Conservation (phyloP, 2,329 filamentous ascomycete genomes). For the Huntiella decipiens region DNA sequence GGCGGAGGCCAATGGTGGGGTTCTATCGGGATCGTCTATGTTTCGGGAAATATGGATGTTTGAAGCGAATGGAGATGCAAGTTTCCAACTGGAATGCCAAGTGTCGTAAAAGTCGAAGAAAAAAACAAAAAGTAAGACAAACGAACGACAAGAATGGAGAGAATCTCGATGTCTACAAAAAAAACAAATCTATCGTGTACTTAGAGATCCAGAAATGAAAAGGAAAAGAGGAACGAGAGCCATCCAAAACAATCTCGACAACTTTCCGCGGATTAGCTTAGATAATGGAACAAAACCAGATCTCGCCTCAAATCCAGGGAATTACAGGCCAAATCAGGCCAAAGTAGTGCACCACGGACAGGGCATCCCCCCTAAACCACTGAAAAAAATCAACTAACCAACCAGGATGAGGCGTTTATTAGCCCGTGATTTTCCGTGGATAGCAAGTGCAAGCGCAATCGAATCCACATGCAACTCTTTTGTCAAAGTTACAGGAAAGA, state of each 20-base stretch:
- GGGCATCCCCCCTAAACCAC: neutral
- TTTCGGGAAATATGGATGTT: neutral
- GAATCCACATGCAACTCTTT: neutral
- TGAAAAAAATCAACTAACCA: neutral
- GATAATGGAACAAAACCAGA: neutral
- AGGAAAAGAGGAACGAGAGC: neutral
- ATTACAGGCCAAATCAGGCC: neutral
- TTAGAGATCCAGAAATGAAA: neutral
- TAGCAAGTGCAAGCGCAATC: constrained; percentile 6
- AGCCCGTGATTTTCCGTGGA: constrained; percentile 10
- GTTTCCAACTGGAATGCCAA: neutral
- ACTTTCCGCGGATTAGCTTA: constrained; percentile 5
- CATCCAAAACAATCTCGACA: neutral
- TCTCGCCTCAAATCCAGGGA: neutral
- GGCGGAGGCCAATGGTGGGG: neutral
- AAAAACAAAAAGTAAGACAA: neutral
- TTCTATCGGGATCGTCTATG: neutral
- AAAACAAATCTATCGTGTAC: neutral
- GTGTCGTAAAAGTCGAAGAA: neutral
- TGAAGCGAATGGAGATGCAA: neutral
- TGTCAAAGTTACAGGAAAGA: neutral
- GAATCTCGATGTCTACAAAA: neutral
- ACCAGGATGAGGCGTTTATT: neutral
- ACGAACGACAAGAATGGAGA: neutral
- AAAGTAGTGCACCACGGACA: neutral